phyloP scores from a whole-genome alignment of 2,329 filamentous ascomycete genomes.

The Pseudogymnoascus sp. region DNA sequence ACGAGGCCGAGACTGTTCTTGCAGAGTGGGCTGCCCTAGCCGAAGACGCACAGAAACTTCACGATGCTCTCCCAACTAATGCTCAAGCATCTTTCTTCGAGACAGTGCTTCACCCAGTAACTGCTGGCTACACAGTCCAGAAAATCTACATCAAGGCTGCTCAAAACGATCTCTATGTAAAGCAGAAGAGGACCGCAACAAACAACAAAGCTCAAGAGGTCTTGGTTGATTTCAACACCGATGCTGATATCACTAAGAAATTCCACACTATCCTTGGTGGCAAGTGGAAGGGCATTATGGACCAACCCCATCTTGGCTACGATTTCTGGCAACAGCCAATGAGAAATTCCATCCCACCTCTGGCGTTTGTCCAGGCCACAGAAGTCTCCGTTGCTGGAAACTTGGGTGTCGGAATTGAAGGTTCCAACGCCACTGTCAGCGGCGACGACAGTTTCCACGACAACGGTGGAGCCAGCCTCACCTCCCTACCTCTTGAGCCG shows the following conservation, averaged over 20 bases:
- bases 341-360: constrained; percentile 57
- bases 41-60: constrained; percentile 46
- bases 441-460: constrained; percentile 58
- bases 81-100: constrained; percentile 55
- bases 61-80: constrained; percentile 43
- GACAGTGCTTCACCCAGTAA: constrained; percentile 52
- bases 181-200: constrained; percentile 49
- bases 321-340: constrained; percentile 64
- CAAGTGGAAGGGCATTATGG: constrained; percentile 57
- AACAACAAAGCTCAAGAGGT: constrained; percentile 47
- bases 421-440: constrained; percentile 57
- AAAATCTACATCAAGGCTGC: constrained; percentile 44
- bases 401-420: constrained; percentile 57
- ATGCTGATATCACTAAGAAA: constrained; percentile 46
- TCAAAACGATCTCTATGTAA: constrained; percentile 47
- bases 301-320: constrained; percentile 51
- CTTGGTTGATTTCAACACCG: constrained; percentile 46
- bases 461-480: constrained; percentile 46
- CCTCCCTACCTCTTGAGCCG: constrained; percentile 48
- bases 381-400: constrained; percentile 54
- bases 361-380: constrained; percentile 50
- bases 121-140: constrained; percentile 49
- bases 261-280: constrained; percentile 53
- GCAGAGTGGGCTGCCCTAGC: constrained; percentile 47
- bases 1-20: constrained; percentile 53